phyloP scores from a whole-genome alignment of 345 rosid genomes.

The Gynandropsis gynandra region DNA sequence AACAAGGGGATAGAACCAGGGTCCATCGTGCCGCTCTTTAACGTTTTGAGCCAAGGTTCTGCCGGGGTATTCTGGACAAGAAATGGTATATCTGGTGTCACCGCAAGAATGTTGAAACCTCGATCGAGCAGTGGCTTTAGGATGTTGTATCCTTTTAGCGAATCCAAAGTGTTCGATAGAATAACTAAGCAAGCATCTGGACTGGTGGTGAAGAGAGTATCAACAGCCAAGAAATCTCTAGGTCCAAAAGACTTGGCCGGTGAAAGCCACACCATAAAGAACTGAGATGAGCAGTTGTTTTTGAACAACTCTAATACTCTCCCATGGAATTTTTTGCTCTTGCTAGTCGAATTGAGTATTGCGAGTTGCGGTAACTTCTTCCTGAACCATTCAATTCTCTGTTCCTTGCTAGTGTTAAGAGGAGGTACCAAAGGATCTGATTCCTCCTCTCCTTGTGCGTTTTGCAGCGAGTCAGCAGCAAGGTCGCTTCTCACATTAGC shows the following conservation, averaged over 20 bases:
- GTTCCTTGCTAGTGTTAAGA: constrained; percentile 31
- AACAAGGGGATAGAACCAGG: constrained; percentile 56
- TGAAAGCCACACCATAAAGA: constrained; percentile 80
- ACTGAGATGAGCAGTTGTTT: constrained; percentile 38
- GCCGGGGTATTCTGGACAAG: constrained; percentile 55
- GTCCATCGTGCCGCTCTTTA: constrained; percentile 50
- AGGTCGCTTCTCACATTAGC: background rate
- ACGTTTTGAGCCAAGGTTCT: constrained; percentile 49
- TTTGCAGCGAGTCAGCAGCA: background rate
- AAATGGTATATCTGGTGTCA: constrained; percentile 42
- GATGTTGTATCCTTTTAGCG: constrained; percentile 35
- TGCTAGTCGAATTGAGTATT: constrained; percentile 37
- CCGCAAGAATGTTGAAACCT: constrained; percentile 44
- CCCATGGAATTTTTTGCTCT: constrained; percentile 34
- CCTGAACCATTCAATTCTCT: constrained; percentile 53
- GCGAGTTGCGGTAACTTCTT: constrained; percentile 40
- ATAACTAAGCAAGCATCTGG: constrained; percentile 53
- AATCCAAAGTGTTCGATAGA: constrained; percentile 51
- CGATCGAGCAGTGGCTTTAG: constrained; percentile 46
- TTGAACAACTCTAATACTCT: constrained; percentile 37
- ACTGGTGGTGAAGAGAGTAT: constrained; percentile 45
- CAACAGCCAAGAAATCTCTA: constrained; percentile 52
- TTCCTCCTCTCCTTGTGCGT: constrained; percentile 13
- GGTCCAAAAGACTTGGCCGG: constrained; percentile 41
- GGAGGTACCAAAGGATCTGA: constrained; percentile 43